Evolutionary conservation across 176 grass and related monocot species (phyloP).

Genomic region (Secale cereale): DNA sequence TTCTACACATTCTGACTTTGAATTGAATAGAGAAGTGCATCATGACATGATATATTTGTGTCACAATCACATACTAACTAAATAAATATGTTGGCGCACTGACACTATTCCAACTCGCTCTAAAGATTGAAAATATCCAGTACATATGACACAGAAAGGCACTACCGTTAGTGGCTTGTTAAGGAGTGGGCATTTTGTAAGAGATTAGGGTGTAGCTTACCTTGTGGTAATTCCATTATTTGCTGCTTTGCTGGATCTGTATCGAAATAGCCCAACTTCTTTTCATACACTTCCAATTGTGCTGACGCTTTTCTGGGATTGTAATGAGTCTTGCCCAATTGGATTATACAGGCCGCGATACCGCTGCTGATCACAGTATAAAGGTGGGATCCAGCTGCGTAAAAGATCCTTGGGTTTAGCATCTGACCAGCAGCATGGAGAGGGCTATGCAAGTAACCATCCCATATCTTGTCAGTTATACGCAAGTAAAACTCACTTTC

Average conservation of each 20-base stretch:
- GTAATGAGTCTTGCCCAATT: slow-evolving; percentile 23
- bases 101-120: not conserved
- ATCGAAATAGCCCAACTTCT: slow-evolving; percentile 40
- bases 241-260: slow-evolving; percentile 32
- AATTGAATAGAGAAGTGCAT: not conserved
- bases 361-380: slow-evolving; percentile 71
- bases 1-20: not conserved
- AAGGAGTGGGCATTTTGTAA: not conserved
- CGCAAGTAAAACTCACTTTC: slow-evolving; percentile 45
- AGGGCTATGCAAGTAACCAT: slow-evolving; percentile 64
- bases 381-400: slow-evolving; percentile 22
- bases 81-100: not conserved
- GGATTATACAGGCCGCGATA: slow-evolving; percentile 37
- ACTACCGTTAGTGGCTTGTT: not conserved
- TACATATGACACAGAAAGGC: not conserved
- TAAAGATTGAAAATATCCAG: not conserved
- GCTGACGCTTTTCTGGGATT: slow-evolving; percentile 21
- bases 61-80: not conserved
- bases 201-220: slow-evolving; percentile 31
- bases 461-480: slow-evolving; percentile 65
- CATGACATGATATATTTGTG: not conserved
- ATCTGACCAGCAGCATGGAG: slow-evolving; percentile 66
- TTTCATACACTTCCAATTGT: slow-evolving; percentile 63
- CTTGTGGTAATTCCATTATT: slow-evolving; percentile 43
- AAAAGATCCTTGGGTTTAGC: slow-evolving; percentile 76